A percentile compares a stretch with the other conserved stretches of the same genome.
phyloP scores from a whole-genome alignment of 371 early-diverging fungal genomes.

The Lichtheimia corymbifera region DNA sequence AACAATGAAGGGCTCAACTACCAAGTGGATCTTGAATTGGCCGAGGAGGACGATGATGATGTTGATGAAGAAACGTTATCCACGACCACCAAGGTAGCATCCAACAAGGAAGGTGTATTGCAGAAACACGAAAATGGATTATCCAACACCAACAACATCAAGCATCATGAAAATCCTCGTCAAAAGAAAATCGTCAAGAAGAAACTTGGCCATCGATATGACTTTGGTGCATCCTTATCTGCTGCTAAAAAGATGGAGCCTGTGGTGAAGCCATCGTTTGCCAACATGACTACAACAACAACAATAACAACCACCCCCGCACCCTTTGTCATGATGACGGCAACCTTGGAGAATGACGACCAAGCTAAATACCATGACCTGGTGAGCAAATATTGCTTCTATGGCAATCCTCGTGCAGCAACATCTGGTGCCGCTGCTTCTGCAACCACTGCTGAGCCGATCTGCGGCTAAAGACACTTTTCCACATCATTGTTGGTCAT shows the following conservation, averaged over 20 bases:
- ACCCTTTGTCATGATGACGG: background rate
- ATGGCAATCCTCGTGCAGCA: constrained; percentile 21
- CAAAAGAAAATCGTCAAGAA: constrained; percentile 17
- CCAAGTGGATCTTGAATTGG: constrained; percentile 35
- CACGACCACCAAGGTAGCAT: background rate
- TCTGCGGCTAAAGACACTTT: constrained; percentile 11
- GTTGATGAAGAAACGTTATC: background rate
- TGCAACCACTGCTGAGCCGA: constrained; percentile 16
- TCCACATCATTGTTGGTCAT: background rate
- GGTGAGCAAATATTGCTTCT: constrained; percentile 65
- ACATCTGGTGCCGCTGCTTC: constrained; percentile 4
- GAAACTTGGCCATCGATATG: constrained; percentile 38
- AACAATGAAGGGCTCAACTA: constrained; percentile 78
- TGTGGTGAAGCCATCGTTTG: background rate
- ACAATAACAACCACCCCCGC: no score
- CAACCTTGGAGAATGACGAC: background rate
- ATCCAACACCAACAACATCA: background rate
- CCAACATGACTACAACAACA: no score
- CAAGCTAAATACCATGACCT: constrained; percentile 47
- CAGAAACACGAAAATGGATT: background rate
- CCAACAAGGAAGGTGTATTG: background rate
- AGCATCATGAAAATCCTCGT: background rate
- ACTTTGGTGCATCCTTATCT: constrained; percentile 41
- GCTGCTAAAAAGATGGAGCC: constrained; percentile 24
- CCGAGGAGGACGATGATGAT: constrained; percentile 1